Evolutionary conservation across 1,139 yeast species (phyloP).

Genomic region (Chernovozyma aurita): DNA sequence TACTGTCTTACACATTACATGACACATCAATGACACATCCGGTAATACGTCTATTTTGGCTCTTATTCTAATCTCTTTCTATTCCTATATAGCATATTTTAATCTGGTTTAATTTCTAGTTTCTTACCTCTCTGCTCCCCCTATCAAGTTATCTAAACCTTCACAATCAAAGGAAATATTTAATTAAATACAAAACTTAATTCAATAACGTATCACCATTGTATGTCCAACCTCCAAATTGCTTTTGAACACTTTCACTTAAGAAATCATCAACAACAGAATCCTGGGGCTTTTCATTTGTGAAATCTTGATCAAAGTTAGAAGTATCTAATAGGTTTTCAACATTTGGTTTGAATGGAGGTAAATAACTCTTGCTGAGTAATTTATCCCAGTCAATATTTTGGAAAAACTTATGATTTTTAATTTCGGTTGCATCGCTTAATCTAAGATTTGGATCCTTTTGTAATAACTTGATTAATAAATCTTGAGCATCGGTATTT

Average conservation of each 20-base stretch:
- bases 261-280: conserved; percentile 89
- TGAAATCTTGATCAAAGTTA: conserved; percentile 89
- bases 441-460: conserved; percentile 83
- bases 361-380: conserved; percentile 82
- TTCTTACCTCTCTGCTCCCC: no score
- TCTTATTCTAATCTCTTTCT: no score
- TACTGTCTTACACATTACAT: not conserved
- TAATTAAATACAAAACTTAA: no score
- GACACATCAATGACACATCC: conserved; percentile 1
- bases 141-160: no score
- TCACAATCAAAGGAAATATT: no score
- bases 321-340: conserved; percentile 84
- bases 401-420: conserved; percentile 79
- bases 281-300: conserved; percentile 90
- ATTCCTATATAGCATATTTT: no score
- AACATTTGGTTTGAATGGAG: conserved; percentile 94
- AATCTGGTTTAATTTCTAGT: no score
- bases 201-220: conserved; percentile 51
- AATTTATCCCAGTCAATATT: conserved; percentile 90
- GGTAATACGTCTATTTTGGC: no score
- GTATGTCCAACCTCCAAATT: conserved; percentile 98
- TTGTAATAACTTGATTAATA: conserved; percentile 69
- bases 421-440: conserved; percentile 82
- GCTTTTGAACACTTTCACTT: conserved; percentile 89
- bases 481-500: conserved; percentile 74